These are phyloP conservation scores for Populus davidiana DNA, from an alignment of 345 rosid genomes.

Conservation along the genomic window DNA sequence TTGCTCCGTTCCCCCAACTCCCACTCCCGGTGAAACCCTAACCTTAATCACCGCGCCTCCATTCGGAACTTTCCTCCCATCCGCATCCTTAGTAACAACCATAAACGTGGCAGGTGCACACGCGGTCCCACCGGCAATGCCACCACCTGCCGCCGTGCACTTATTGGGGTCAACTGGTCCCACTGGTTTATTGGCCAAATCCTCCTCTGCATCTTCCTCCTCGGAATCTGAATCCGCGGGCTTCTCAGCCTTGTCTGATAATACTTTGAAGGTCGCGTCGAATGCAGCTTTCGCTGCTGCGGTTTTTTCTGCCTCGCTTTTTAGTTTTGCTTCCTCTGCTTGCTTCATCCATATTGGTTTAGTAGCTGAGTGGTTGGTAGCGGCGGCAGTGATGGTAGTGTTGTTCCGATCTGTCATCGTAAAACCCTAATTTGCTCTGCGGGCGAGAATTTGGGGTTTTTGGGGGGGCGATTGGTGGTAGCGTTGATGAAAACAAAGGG, in stretches of 20 bases:
- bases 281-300: slow-evolving; percentile 98
- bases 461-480: too few species aligned
- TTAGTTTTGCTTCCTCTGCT: slow-evolving; percentile 90
- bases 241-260: slow-evolving; percentile 38
- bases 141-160: slow-evolving; percentile 86
- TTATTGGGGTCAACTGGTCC: slow-evolving; percentile 87
- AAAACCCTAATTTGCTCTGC: slow-evolving; percentile 3
- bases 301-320: slow-evolving; percentile 81
- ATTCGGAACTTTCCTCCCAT: slow-evolving; percentile 73
- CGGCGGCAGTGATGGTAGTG: not conserved
- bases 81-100: slow-evolving; percentile 78
- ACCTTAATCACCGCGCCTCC: slow-evolving; percentile 81
- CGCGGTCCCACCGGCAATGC: slow-evolving; percentile 93
- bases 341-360: slow-evolving; percentile 96
- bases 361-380: slow-evolving; percentile 13
- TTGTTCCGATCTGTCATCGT: slow-evolving; percentile 24
- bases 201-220: slow-evolving; percentile 44
- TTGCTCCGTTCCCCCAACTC: slow-evolving; percentile 91
- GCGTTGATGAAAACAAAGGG: not conserved
- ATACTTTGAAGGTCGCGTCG: slow-evolving; percentile 83
- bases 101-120: slow-evolving; percentile 76
- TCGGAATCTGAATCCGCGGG: slow-evolving; percentile 63
- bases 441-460: not conserved
- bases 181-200: slow-evolving; percentile 66
- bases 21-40: slow-evolving; percentile 78